Base-by-base conservation (phyloP, 2,329 filamentous ascomycete species). In the Ophiostoma piceae region DNA sequence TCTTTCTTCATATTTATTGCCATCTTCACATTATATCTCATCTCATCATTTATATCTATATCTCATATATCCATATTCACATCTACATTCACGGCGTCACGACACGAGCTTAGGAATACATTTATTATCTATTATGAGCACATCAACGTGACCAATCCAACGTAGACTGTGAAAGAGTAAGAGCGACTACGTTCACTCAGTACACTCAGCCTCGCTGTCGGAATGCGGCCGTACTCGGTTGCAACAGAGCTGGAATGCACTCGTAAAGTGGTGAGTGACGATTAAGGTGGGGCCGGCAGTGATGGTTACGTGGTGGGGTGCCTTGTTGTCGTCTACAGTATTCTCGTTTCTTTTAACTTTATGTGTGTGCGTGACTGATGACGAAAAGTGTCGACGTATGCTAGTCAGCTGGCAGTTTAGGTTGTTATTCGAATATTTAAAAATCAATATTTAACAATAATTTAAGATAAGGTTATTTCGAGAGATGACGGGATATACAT, bases 51-150 rank as follows among this genome's bases (percentile, higher is more conserved):
- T 14, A n/a, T 51, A 41, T 14, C 9, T 41, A 41, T 41, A 41
- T 41, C 39, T 37, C 35, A 37, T 43, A 47, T 19, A 19, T 47
- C 14, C 5, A 54, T 22, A 54, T 54, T 22, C n/a, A 26, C 22
- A 54, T 22, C 39, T 41, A 41, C 39, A 41, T 41, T 57, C 51
- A 57, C 51, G n/a, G 51, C 51, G 51, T 57, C n/a, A 57, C 12
- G 51, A 57, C 22, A 57, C n/a, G n/a, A 57, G 51, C 51, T 57
- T 57, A n/a, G 51, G 26, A 57, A 57, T 51, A 57, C 22, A 47
- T 43, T 43, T 39, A 11, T 41, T 19, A 51, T 22, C 6, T 51
- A 19, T n/a, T n/a, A n/a, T n/a, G n/a, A n/a, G n/a, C n/a, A n/a
- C n/a, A n/a, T n/a, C n/a, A n/a, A n/a, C n/a, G n/a, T n/a, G n/a